A percentile compares a stretch with the other conserved stretches of the same genome.
Conservation (phyloP, 108 stramenopile species). For the Aurantiochytrium sp. region DNA sequence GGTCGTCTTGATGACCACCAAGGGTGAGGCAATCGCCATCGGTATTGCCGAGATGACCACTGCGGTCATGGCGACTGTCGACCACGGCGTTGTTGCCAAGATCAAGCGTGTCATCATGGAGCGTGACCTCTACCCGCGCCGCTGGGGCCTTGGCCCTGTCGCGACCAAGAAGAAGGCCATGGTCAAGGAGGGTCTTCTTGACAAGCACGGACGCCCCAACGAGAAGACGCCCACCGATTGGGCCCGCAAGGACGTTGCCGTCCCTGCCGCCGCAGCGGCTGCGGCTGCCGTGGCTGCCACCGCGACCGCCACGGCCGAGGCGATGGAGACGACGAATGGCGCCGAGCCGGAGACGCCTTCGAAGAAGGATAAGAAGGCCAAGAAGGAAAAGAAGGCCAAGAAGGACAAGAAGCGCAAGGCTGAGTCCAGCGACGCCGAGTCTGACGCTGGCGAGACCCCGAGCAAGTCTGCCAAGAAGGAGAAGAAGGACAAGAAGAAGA, state of each 20-base stretch:
- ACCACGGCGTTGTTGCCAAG: slow-evolving; percentile 98
- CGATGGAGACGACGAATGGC: slow-evolving; percentile 17
- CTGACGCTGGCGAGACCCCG: neutral
- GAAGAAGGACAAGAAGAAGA: neutral
- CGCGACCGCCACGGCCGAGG: slow-evolving; percentile 18
- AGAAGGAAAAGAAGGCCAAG: slow-evolving; percentile 38
- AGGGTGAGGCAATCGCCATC: slow-evolving; percentile 98
- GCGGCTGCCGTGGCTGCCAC: neutral
- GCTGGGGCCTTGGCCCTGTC: slow-evolving; percentile 98
- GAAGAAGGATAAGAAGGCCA: slow-evolving; percentile 45
- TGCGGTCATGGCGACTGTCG: slow-evolving; percentile 95
- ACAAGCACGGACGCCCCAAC: slow-evolving; percentile 96
- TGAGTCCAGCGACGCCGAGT: neutral
- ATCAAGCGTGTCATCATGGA: slow-evolving; percentile 99
- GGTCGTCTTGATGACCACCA: slow-evolving; percentile 98
- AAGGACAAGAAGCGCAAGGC: slow-evolving; percentile 65
- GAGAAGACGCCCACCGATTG: slow-evolving; percentile 86
- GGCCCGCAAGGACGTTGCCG: slow-evolving; percentile 44
- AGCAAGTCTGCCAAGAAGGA: neutral
- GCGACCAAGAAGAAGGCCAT: slow-evolving; percentile 92
- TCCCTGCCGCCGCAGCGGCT: neutral
- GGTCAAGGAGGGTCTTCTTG: slow-evolving; percentile 94
- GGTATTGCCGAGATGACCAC: slow-evolving; percentile 99
- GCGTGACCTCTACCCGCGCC: slow-evolving; percentile 94
- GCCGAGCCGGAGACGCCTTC: slow-evolving; percentile 14